Conservation (phyloP, 805 yeast genomes). For the Limtongozyma cylindracea region DNA sequence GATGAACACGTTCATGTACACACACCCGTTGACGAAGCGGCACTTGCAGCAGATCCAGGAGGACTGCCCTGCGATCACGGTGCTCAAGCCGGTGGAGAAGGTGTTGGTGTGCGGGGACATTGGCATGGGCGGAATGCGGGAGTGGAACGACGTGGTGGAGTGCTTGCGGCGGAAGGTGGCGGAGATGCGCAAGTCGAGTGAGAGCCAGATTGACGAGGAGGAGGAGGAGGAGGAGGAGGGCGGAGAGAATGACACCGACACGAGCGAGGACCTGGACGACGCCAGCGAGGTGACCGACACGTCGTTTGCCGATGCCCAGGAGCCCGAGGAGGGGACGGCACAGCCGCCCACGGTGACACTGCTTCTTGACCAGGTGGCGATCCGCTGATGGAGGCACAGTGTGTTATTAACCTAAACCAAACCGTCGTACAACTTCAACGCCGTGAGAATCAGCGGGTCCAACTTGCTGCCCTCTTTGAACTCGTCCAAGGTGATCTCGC, state of each 20-base stretch:
- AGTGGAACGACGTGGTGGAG: slow-evolving; percentile 19
- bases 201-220: slow-evolving; percentile 1
- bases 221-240: slow-evolving; percentile 3
- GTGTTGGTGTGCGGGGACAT: slow-evolving; percentile 21
- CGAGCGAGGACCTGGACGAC: slow-evolving; percentile 6
- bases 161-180: slow-evolving; percentile 11
- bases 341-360: too few relatives aligned
- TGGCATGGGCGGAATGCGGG: slow-evolving; percentile 24
- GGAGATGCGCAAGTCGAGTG: slow-evolving; percentile 6
- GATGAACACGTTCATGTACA: slow-evolving; percentile 21
- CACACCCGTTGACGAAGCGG: slow-evolving; percentile 17
- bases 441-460: slow-evolving; percentile 53
- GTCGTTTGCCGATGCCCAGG: too few relatives aligned
- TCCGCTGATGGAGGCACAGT: too few relatives aligned
- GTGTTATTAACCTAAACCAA: too few relatives aligned
- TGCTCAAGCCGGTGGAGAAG: slow-evolving; percentile 19
- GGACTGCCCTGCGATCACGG: slow-evolving; percentile 15
- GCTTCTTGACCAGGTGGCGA: too few relatives aligned
- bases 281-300: slow-evolving; percentile 9
- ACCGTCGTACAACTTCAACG: slow-evolving; percentile 63
- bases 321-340: too few relatives aligned
- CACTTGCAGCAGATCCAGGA: slow-evolving; percentile 11
- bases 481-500: slow-evolving; percentile 54
- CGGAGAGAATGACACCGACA: slow-evolving; percentile 1
- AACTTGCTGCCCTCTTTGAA: slow-evolving; percentile 59